These are phyloP conservation scores for Pseudocercospora ulei DNA, from an alignment of 2,329 filamentous ascomycete genomes.

Conservation along the genomic window DNA sequence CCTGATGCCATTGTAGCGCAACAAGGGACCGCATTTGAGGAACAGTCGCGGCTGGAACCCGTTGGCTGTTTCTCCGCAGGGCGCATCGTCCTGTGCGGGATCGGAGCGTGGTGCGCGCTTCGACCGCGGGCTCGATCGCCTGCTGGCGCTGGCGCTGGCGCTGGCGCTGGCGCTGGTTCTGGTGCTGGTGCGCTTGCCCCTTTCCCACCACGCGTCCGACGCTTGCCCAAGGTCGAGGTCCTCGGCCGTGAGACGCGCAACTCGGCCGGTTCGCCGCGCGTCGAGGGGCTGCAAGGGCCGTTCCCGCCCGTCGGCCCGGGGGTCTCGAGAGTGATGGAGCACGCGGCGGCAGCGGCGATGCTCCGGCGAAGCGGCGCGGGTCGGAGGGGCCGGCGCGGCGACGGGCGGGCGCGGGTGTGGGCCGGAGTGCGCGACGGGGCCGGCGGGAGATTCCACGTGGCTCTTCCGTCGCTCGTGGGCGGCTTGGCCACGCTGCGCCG, in stretches of 20 bases:
- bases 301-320: slow-evolving; percentile 44
- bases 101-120: slow-evolving; percentile 31
- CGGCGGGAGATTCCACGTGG: slow-evolving; percentile 21
- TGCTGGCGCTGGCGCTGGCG: no score
- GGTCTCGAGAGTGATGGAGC: slow-evolving; percentile 40
- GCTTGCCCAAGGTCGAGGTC: slow-evolving; percentile 38
- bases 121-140: slow-evolving; percentile 26
- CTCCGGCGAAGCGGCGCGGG: slow-evolving; percentile 25
- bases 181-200: no score
- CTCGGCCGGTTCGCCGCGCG: slow-evolving; percentile 40
- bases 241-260: slow-evolving; percentile 36
- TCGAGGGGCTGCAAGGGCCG: slow-evolving; percentile 53
- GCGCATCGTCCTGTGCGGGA: slow-evolving; percentile 49
- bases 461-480: slow-evolving; percentile 30
- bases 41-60: slow-evolving; percentile 75
- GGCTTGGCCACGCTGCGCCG: slow-evolving; percentile 27
- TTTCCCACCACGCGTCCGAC: slow-evolving; percentile 9
- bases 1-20: slow-evolving; percentile 80
- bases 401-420: slow-evolving; percentile 29
- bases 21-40: slow-evolving; percentile 78
- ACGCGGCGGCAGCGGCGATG: slow-evolving; percentile 32
- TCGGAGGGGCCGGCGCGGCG: slow-evolving; percentile 20
- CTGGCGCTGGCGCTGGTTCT: no score
- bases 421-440: slow-evolving; percentile 22
- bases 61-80: slow-evolving; percentile 56